phyloP scores from a whole-genome alignment of 1,284 basidiomycete species.

The Jaminaea rosea region DNA sequence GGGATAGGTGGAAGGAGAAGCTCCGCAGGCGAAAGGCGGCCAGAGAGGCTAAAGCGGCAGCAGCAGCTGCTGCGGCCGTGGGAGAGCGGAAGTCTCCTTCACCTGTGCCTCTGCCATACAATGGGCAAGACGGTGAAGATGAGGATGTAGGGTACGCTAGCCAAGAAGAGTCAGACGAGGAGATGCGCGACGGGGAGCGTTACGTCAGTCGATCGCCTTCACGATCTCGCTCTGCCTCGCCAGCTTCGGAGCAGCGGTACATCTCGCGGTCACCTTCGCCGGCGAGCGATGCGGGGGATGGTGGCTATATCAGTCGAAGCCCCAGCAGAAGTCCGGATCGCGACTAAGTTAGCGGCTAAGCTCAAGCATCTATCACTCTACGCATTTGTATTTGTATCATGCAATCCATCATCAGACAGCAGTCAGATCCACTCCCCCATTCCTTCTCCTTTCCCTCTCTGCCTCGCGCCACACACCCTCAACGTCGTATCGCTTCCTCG shows the following conservation, averaged over 20 bases:
- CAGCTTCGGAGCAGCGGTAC: too few species aligned
- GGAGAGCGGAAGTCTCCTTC: constrained; percentile 6
- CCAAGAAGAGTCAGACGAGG: neutral
- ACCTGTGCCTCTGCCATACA: constrained; percentile 10
- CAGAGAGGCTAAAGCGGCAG: neutral
- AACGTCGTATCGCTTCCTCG: constrained; percentile 34
- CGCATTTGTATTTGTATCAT: too few species aligned
- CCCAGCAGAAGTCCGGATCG: neutral
- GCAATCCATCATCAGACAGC: too few species aligned
- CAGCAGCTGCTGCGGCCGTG: too few species aligned
- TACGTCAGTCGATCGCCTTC: constrained; percentile 1
- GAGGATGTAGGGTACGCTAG: constrained; percentile 3
- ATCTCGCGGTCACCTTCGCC: too few species aligned
- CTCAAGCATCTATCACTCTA: too few species aligned
- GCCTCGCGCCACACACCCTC: constrained; percentile 34
- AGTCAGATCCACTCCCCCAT: too few species aligned
- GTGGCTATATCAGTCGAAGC: neutral
- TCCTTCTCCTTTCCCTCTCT: too few species aligned
- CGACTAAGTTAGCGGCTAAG: too few species aligned
- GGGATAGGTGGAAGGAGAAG: neutral
- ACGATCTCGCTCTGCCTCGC: too few species aligned
- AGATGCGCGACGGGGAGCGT: neutral
- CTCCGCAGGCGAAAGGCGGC: neutral
- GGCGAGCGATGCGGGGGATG: neutral
- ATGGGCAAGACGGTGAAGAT: constrained; percentile 3